These are phyloP conservation scores for Blastocystis sp. DNA, from an alignment of 352 stramenopile genomes.

Conservation along the genomic window DNA sequence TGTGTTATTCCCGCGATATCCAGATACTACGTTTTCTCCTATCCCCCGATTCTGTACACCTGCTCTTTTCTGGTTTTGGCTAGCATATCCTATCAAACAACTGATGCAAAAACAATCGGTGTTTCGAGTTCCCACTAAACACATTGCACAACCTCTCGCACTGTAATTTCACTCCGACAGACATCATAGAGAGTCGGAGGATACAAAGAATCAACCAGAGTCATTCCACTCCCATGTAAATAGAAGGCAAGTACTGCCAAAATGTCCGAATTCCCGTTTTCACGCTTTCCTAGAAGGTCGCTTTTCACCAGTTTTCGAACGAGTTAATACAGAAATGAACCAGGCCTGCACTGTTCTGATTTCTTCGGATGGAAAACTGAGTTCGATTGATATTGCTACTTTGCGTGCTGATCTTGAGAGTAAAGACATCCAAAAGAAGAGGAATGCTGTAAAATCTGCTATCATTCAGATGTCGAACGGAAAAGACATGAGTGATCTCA, in stretches of 20 bases:
- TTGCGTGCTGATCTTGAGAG: constrained; percentile 62
- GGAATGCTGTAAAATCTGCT: constrained; percentile 91
- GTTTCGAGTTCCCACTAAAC: no score
- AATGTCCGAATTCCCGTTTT: background rate
- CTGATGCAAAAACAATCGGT: no score
- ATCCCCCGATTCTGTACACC: no score
- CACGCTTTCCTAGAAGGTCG: background rate
- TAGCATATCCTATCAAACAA: no score
- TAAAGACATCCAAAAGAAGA: constrained; percentile 71
- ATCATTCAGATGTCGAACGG: constrained; percentile 95
- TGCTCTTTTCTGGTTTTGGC: no score
- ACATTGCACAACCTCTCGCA: no score
- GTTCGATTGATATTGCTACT: constrained; percentile 53
- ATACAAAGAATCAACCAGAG: no score
- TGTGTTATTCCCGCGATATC: no score
- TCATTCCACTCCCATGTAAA: no score
- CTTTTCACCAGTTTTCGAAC: background rate
- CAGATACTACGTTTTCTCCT: no score
- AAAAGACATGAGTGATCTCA: constrained; percentile 91
- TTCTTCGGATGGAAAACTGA: constrained; percentile 61
- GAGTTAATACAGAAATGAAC: constrained; percentile 20
- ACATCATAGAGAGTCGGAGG: no score
- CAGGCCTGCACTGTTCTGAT: constrained; percentile 56
- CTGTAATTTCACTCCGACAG: no score
- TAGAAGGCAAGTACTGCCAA: background rate